Evolutionary conservation across 768 basidiomycete genomes (phyloP), one percentile per base, ranked within the genome.

Genomic region (Lactarius hatsudake): DNA sequence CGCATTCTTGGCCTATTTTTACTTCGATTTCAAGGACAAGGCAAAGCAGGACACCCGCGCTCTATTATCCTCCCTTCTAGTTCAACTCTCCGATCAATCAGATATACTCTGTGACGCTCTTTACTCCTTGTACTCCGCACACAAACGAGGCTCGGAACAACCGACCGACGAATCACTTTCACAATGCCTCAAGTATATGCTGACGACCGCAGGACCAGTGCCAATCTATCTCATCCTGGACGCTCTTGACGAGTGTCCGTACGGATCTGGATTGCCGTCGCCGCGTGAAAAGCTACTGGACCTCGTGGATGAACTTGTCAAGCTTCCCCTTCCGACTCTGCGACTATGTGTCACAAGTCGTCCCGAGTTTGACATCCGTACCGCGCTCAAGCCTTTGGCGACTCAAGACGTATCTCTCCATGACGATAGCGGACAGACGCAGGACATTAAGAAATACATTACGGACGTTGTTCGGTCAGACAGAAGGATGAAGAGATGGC

Each of bases 171-270:
- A 18, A 7, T 23, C 48, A 13, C 48, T 51, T 15, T 3, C 5
- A 0, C 3, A 8, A n/a, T 51, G 48, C 23, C 48, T 51, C 48
- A 26, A 13, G 13, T 2, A 23, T 51, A 26, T 51, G 48, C 48
- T 51, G 0, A 51, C 12, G 12, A 13, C 4, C 23, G 10, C 13
- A 0, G 23, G 48, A 15, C 23, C 13, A 51, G 12, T 26, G 23
- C 48, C 62, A 28, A 30, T 40, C 34, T 62, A 30, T 28, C 51
- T 62, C 2, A 3, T 62, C 32, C 38, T 62, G 2, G 61, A 54
- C 20, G 61, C 61, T 1, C 48, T 62, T 12, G 61, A 62, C 9
- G 61, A 62, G 34, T 62, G 36, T 54, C 34, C 61, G 5, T 54
- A 62, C 3, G 28, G 13, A 1, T 13, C 26, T 18, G 61, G 61